Conservation (phyloP, 1,139 yeast genomes). For the Pichiaceae sp. region DNA sequence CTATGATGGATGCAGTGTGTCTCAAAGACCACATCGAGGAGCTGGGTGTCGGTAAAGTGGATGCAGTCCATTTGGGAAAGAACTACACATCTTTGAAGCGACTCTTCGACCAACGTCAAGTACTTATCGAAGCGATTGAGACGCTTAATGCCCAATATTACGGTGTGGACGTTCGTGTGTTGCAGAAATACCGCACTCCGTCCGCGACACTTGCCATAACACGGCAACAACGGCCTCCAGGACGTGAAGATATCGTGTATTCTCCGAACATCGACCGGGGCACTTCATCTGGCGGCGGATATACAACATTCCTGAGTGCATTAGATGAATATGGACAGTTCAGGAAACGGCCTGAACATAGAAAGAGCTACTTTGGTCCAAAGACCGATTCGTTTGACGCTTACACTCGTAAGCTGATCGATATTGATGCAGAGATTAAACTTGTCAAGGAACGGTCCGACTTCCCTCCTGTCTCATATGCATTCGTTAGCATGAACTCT, state of each 20-base stretch:
- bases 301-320: conserved; percentile 5
- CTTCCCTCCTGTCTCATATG: conserved; percentile 38
- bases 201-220: conserved; percentile 13
- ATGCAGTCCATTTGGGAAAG: conserved; percentile 44
- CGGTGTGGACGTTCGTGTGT: conserved; percentile 31
- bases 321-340: conserved; percentile 7
- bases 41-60: conserved; percentile 53
- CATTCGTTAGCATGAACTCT: conserved; percentile 78
- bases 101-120: conserved; percentile 31
- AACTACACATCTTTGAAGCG: conserved; percentile 44
- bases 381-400: conserved; percentile 59
- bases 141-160: conserved; percentile 35
- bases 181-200: conserved; percentile 13
- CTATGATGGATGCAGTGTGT: conserved; percentile 32
- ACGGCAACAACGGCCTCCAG: conserved; percentile 7
- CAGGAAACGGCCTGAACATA: conserved; percentile 30
- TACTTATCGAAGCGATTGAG: conserved; percentile 33
- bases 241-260: conserved; percentile 12
- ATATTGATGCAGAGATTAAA: conserved; percentile 49
- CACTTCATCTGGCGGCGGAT: conserved; percentile 3
- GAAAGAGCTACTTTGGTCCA: conserved; percentile 34
- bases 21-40: conserved; percentile 50
- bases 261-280: conserved; percentile 8
- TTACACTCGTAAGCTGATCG: conserved; percentile 46
- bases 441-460: conserved; percentile 36